Evolutionary conservation across 129 eudicot species (phyloP).

Genomic region (Deinandra increscens): DNA sequence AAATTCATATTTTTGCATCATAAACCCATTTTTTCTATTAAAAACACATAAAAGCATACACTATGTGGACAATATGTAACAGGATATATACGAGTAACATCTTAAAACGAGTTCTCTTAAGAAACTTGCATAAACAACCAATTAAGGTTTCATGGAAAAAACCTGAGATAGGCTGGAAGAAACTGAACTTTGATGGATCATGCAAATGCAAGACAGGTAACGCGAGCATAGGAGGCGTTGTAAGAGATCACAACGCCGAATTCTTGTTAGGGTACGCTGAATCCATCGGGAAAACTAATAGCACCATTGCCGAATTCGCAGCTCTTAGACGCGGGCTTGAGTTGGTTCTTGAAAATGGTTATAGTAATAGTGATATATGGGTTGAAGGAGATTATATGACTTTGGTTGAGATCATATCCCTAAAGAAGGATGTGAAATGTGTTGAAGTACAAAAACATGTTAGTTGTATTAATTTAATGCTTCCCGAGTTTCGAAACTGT

Average conservation of each 20-base stretch:
- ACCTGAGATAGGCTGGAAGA: slow-evolving; percentile 77
- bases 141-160: slow-evolving; percentile 62
- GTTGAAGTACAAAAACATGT: slow-evolving; percentile 45
- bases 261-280: slow-evolving; percentile 85
- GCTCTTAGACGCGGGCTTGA: slow-evolving; percentile 86
- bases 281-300: slow-evolving; percentile 56
- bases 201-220: slow-evolving; percentile 69
- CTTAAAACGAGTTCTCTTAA: slow-evolving; percentile 21
- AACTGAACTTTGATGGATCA: slow-evolving; percentile 85
- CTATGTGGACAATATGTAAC: slow-evolving; percentile 34
- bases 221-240: slow-evolving; percentile 82
- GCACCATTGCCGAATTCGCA: slow-evolving; percentile 64
- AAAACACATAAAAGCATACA: not conserved
- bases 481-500: slow-evolving; percentile 53
- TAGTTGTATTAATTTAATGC: slow-evolving; percentile 42
- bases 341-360: slow-evolving; percentile 70
- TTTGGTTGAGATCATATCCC: slow-evolving; percentile 49
- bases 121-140: slow-evolving; percentile 53
- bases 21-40: not conserved
- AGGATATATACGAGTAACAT: slow-evolving; percentile 13
- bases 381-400: slow-evolving; percentile 84
- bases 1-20: not conserved
- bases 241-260: slow-evolving; percentile 67
- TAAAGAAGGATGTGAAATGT: slow-evolving; percentile 42
- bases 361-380: slow-evolving; percentile 65